These are phyloP conservation scores for Raddia guianensis DNA, from an alignment of 176 grass and related monocot species.

Conservation along the genomic window DNA sequence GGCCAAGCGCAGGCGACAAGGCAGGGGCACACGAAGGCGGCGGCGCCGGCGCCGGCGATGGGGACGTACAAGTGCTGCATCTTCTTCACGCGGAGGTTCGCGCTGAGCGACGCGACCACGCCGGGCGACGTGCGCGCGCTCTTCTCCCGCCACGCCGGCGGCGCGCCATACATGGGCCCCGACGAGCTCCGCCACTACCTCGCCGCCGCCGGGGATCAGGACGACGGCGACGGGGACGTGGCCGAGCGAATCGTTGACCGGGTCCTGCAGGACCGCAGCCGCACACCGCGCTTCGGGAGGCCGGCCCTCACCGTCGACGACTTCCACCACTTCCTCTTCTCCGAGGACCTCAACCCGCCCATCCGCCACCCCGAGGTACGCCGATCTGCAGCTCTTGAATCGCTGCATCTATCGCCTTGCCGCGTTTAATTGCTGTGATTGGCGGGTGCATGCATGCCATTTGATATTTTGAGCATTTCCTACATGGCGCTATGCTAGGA, in stretches of 20 bases:
- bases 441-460: not conserved
- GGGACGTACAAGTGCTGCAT: conserved; percentile 79
- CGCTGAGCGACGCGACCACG: conserved; percentile 57
- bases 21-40: conserved; percentile 24
- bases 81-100: conserved; percentile 86
- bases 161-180: conserved; percentile 58
- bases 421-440: not conserved
- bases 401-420: not conserved
- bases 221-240: conserved; percentile 31
- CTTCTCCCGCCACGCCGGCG: conserved; percentile 56
- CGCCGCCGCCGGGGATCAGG: conserved; percentile 29
- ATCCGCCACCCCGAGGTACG: conserved; percentile 50
- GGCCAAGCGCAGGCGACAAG: conserved; percentile 19
- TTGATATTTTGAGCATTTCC: conserved; percentile 1
- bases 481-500: conserved; percentile 2
- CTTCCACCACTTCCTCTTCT: conserved; percentile 78
- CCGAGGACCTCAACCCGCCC: conserved; percentile 77
- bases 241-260: conserved; percentile 61
- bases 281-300: conserved; percentile 49
- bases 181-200: conserved; percentile 76
- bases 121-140: conserved; percentile 59
- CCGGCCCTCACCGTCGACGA: conserved; percentile 67
- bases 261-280: conserved; percentile 58
- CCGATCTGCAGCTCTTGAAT: not conserved
- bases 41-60: conserved; percentile 35